Evolutionary conservation across 1,284 basidiomycete genomes (phyloP), one percentile per base, ranked within the genome.

Genomic region (Cryptococcus hybrid): DNA sequence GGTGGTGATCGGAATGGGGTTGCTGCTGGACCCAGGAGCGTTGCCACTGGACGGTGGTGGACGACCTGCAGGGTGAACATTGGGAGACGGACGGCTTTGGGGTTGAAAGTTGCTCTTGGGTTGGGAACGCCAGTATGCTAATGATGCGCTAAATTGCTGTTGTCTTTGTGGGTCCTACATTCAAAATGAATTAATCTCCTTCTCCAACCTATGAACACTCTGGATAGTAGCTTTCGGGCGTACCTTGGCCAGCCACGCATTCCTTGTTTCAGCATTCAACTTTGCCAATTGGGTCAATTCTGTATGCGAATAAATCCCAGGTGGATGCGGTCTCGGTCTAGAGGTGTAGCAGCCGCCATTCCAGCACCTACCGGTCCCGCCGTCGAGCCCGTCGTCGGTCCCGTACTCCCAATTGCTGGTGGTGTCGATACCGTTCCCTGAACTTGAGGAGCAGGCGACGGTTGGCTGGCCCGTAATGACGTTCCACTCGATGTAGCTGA

Each of bases 91-190:
- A 47, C 47, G 47, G 18, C 24, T 40, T 7, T 15, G 24, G 11
- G 39, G 51, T 24, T 38, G 12, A 34, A 54, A 54, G 40, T 35
- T 35, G 43, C 13, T 48, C 15, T 51, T 48, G 34, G 55, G 11
- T 35, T 47, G 42, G 34, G 46, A 12, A 15, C 43, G 11, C 59
- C 59, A 61, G 47, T 61, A 58, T 35, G 55, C 55, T 35, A 54
- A n/a, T 7, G 59, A 61, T 7, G 47, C 8, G 36, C 47, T 51
- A 49, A 58, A 61, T 15, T 51, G 47, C 15, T 38, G 35, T 38
- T 44, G 46, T 18, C 59, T 46, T 24, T n/a, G 30, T 37, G 59
- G 52, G n/a, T 60, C 59, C 59, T 60, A 44, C n/a, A 15, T 13
- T 18, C 18, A 18, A 18, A 18, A 18, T 18, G 18, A 18, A 18